A percentile compares a stretch with the other conserved stretches of the same genome.
Evolutionary conservation across 768 basidiomycete genomes (phyloP).

Genomic region (Xanthoconium stramineum): DNA sequence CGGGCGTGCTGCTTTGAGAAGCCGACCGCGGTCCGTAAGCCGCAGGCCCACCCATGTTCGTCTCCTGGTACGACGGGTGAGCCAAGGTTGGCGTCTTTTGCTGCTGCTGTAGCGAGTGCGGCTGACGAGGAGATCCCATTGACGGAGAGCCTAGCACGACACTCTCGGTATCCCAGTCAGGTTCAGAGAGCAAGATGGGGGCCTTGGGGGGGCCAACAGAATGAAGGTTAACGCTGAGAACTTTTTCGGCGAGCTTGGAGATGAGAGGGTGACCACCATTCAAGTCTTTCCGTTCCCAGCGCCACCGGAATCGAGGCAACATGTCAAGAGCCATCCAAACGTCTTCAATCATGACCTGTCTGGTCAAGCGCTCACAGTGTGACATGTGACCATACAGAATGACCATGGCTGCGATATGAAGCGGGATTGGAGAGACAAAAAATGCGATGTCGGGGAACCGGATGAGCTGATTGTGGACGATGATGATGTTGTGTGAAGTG

Average conservation of each 20-base stretch:
- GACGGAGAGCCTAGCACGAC: conserved; percentile 27
- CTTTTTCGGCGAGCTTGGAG: conserved; percentile 74
- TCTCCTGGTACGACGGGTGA: conserved; percentile 33
- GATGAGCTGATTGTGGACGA: conserved; percentile 80
- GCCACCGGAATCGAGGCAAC: conserved; percentile 87
- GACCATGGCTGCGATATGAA: conserved; percentile 90
- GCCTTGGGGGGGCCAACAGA: conserved; percentile 41
- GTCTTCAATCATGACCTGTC: conserved; percentile 70
- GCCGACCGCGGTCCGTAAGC: conserved; percentile 29
- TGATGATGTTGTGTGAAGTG: conserved; percentile 83
- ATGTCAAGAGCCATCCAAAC: conserved; percentile 86
- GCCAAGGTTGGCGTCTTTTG: conserved; percentile 37
- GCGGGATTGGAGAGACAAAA: conserved; percentile 84
- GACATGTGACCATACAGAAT: conserved; percentile 87
- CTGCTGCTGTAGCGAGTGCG: conserved; percentile 27
- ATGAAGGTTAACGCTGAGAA: conserved; percentile 71
- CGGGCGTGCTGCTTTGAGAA: conserved; percentile 29
- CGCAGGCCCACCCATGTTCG: conserved; percentile 13
- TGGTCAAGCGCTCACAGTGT: conserved; percentile 62
- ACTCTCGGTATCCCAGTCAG: conserved; percentile 45
- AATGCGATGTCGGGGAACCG: conserved; percentile 84
- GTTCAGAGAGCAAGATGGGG: conserved; percentile 41
- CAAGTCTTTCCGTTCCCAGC: conserved; percentile 84
- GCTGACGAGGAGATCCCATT: conserved; percentile 23
- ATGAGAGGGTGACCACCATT: conserved; percentile 83